A percentile compares a stretch with the other conserved stretches of the same genome.
Conservation (phyloP, 2,329 filamentous ascomycete species). For the Ceratocystis cubensis region DNA sequence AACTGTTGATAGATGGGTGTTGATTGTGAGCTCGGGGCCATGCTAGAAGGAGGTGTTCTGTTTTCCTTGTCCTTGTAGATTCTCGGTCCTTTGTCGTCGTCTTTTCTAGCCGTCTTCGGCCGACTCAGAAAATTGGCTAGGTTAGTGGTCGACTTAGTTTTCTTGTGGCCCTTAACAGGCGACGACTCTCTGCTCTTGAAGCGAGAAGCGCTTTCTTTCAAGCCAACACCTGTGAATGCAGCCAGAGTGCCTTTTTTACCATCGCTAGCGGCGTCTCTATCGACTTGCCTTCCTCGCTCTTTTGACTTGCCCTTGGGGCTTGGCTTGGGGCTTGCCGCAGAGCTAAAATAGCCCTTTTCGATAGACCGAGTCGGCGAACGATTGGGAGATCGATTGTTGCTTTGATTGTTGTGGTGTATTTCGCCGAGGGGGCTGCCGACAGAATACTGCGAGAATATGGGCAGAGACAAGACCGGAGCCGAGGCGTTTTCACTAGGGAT, state of each 20-base stretch:
- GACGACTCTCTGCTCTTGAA: constrained; percentile 36
- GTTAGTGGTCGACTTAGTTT: constrained; percentile 72
- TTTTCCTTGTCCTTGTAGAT: constrained; percentile 21
- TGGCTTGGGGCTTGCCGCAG: not conserved
- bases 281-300: constrained; percentile 28
- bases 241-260: constrained; percentile 13
- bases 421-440: constrained; percentile 17
- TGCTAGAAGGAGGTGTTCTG: constrained; percentile 18
- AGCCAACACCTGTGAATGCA: constrained; percentile 10
- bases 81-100: constrained; percentile 15
- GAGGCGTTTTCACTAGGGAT: constrained; percentile 15
- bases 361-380: constrained; percentile 16
- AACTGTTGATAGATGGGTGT: constrained; percentile 19
- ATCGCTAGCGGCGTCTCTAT: constrained; percentile 24
- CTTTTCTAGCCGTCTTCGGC: constrained; percentile 58
- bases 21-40: constrained; percentile 9
- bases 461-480: constrained; percentile 10
- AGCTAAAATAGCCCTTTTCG: constrained; percentile 12
- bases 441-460: constrained; percentile 19
- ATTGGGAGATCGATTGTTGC: constrained; percentile 12
- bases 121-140: constrained; percentile 64
- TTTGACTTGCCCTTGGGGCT: constrained; percentile 7
- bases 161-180: constrained; percentile 51
- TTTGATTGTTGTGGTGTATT: constrained; percentile 17
- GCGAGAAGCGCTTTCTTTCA: constrained; percentile 24